Percentiles rank a stretch among this genome's conserved stretches.
Conservation (phyloP, 192 early-diverging fungal genomes). For the Coemansia sp. region DNA sequence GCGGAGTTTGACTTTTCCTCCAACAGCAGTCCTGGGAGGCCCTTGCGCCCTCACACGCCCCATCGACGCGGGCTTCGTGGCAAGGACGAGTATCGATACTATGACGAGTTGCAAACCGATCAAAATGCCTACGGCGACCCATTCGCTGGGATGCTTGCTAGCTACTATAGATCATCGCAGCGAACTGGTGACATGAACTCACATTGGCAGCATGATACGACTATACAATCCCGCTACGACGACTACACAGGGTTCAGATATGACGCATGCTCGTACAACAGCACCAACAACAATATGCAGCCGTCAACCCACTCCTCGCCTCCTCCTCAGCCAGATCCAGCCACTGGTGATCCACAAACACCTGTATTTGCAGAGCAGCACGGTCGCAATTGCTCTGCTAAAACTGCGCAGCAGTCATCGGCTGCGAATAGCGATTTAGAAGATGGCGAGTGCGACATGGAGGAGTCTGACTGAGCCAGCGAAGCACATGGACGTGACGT, state of each 20-base stretch:
- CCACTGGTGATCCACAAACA: background rate
- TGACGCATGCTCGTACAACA: background rate
- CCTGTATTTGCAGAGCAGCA: background rate
- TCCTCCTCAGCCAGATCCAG: background rate
- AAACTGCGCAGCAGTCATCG: background rate
- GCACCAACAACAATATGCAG: background rate
- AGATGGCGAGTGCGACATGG: conserved; percentile 56
- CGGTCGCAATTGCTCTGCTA: background rate
- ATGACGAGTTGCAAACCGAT: background rate
- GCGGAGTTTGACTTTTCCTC: conserved; percentile 37
- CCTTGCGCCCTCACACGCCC: conserved; percentile 10
- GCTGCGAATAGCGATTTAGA: conserved; percentile 16
- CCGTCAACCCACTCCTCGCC: background rate
- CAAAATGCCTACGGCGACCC: background rate
- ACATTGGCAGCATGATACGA: background rate
- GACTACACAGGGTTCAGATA: background rate
- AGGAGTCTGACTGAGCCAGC: conserved; percentile 29
- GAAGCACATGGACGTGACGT: background rate
- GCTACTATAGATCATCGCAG: conserved; percentile 25
- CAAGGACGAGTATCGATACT: conserved; percentile 2
- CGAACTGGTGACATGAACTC: background rate
- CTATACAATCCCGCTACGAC: background rate
- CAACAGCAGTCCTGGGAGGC: conserved; percentile 17
- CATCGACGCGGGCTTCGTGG: background rate
- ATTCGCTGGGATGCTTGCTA: conserved; percentile 26